Percentiles rank a stretch among this genome's conserved stretches.
Evolutionary conservation across 345 rosid genomes (phyloP).

Genomic region (Linum usitatissimum): DNA sequence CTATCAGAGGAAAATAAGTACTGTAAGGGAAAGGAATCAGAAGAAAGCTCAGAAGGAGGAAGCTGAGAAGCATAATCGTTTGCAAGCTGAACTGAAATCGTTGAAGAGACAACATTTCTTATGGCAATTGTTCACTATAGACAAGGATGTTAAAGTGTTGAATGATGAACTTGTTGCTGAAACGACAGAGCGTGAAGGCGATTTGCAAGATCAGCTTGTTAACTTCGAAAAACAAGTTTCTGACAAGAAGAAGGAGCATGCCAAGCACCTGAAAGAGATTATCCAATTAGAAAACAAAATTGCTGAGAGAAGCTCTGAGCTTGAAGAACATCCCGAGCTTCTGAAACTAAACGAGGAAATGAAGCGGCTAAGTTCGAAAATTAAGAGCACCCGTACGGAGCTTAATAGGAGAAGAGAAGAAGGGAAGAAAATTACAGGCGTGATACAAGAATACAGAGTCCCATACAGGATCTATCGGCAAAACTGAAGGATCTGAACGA

Average conservation of each 20-base stretch:
- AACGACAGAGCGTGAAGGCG: constrained; percentile 42
- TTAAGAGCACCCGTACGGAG: constrained; percentile 71
- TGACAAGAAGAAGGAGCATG: constrained; percentile 64
- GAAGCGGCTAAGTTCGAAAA: constrained; percentile 72
- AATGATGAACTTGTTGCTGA: constrained; percentile 61
- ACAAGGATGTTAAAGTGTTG: constrained; percentile 50
- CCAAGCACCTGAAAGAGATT: constrained; percentile 71
- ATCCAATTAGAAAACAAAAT: constrained; percentile 66
- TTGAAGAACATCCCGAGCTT: constrained; percentile 71
- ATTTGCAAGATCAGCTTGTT: constrained; percentile 46
- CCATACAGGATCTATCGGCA: constrained; percentile 56
- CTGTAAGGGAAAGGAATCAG: constrained; percentile 79
- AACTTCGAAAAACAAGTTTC: constrained; percentile 47
- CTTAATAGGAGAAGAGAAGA: constrained; percentile 63
- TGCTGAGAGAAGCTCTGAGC: constrained; percentile 54
- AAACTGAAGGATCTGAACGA: constrained; percentile 61
- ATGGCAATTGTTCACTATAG: constrained; percentile 79
- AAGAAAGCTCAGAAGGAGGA: constrained; percentile 99
- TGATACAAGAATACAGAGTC: constrained; percentile 52
- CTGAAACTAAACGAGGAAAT: constrained; percentile 75
- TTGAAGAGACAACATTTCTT: constrained; percentile 71
- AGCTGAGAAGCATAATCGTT: constrained; percentile 81
- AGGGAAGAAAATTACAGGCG: constrained; percentile 55
- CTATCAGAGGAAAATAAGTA: constrained; percentile 74
- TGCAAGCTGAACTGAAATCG: constrained; percentile 85